Conservation (phyloP, 495 filamentous ascomycete genomes). For the Aspergillus wentii region DNA sequence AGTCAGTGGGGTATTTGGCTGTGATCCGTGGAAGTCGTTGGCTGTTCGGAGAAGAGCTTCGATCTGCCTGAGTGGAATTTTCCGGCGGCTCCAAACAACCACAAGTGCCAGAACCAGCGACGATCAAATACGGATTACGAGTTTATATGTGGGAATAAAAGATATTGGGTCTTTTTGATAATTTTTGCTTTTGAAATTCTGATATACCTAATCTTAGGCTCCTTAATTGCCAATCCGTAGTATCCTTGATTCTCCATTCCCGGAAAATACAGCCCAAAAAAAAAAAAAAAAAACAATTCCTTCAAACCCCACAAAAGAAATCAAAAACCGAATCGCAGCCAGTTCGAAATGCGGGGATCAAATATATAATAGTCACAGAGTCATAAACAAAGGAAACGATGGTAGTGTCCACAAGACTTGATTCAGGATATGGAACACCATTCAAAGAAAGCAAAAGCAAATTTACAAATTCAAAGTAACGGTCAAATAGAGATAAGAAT, state of each 20-base stretch:
- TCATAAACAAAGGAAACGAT: slow-evolving; percentile 21
- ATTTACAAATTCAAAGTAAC: slow-evolving; percentile 18
- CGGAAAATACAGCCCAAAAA: slow-evolving; percentile 3
- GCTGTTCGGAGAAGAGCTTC: too few species aligned
- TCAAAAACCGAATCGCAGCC: slow-evolving; percentile 1
- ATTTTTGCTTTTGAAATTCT: background rate
- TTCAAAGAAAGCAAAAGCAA: slow-evolving; percentile 3
- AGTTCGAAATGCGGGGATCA: slow-evolving; percentile 4
- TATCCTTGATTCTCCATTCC: too few species aligned
- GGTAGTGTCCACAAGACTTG: slow-evolving; percentile 13
- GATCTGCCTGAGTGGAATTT: too few species aligned
- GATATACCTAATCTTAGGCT: slow-evolving; percentile 1
- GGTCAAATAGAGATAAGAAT: slow-evolving; percentile 25
- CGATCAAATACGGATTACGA: too few species aligned
- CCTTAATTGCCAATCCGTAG: slow-evolving; percentile 2
- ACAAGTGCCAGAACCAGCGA: too few species aligned
- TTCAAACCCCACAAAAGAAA: background rate
- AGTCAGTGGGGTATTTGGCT: too few species aligned
- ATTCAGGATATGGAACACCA: slow-evolving; percentile 8
- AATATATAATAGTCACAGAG: slow-evolving; percentile 22
- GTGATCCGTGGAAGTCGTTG: too few species aligned
- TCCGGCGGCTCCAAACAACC: too few species aligned
- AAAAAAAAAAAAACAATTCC: slow-evolving; percentile 3
- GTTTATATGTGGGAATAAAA: background rate
- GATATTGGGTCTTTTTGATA: slow-evolving; percentile 1